Evolutionary conservation across 2,329 filamentous ascomycete species (phyloP), one percentile per base, ranked within the genome.

Genomic region (Penicillium sp.): DNA sequence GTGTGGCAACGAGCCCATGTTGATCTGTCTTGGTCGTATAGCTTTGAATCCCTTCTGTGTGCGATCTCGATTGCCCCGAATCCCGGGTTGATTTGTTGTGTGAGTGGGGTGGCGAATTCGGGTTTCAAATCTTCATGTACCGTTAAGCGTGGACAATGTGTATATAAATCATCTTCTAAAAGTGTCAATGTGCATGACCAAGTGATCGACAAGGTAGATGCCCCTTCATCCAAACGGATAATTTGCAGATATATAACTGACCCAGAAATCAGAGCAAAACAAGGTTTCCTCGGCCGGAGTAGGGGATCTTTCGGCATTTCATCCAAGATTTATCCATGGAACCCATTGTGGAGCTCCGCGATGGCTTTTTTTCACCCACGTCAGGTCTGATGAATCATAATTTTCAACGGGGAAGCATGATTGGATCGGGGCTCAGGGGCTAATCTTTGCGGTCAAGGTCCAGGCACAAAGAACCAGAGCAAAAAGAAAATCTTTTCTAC

Each of bases 231-330:
- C 35, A 31, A 43, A n/a, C 42, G 43, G 51, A n/a, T 37, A 23
- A 44, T 35, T n/a, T 13, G 37, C 31, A 21, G 26, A 29, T 55
- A 47, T 51, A 55, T 42, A 31, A 45, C 29, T 25, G 19, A 37
- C 13, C 39, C 33, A 37, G 23, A 26, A 29, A 46, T 50, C n/a
- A 21, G n/a, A 33, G 27, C 43, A 27, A 35, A 46, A 19, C 52
- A 54, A 58, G 29, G 33, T 52, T 56, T 48, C 48, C 51, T 67
- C 62, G 62, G 64, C 63, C 64, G 61, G 61, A 43, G 45, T 6
- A 62, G 64, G 64, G 54, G 57, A 65, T 65, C 55, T 25, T 62
- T 67, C 64, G 63, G 62, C 55, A 55, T 52, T 52, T 52, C 21
- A 37, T 39, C 27, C 39, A 21, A 35, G 25, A 27, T 27, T 19